Base-by-base conservation (phyloP, 176 grass and related monocot genomes). In the Calamus simplicifolius region DNA sequence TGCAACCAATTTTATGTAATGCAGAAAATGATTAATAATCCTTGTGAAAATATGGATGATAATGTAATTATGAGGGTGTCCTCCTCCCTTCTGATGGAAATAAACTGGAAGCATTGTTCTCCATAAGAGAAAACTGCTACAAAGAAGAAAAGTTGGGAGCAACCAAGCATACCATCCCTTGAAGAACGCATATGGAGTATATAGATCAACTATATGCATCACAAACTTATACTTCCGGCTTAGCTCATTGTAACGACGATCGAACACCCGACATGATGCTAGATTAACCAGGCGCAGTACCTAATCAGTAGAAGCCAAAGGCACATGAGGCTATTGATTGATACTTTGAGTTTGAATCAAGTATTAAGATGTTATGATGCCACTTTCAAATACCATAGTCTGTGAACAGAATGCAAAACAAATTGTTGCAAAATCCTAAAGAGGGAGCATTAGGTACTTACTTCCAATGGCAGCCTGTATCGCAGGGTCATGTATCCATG, bases 401-500 rank as follows among this genome's bases (percentile, higher is more conserved):
- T 43, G 35, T 2, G 10, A 43, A 12, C 35, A 43, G 31, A 43
- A 12, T 43, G 35, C 35, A 43, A 43, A 43, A 43, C 35, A 43
- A 43, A 43, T 43, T 43, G 7, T 12, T 43, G 35, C 35, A 43
- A 13, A 43, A 43, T 43, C 8, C 35, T 43, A 13, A 43, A 43
- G 35, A 43, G 6, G 8, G 31, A 10, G 31, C 12, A 38, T 38
- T 1, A 38, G 7, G 35, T 12, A 43, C 35, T 5, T 10, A 85
- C 84, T 77, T 92, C 83, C 6, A 92, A 48, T 4, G 90, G 85
- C 0, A 95, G 76, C 77, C 76, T 89, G 75, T 79, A 86, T 18
- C 74, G 66, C 54, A 95, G n/a, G 65, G 76, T 13, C 85, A 95
- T 85, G 80, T 78, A 95, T 17, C 65, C 18, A 10, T 59, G 79